Evolutionary conservation across 2,329 filamentous ascomycete genomes (phyloP).

Genomic region (Alternaria atra): DNA sequence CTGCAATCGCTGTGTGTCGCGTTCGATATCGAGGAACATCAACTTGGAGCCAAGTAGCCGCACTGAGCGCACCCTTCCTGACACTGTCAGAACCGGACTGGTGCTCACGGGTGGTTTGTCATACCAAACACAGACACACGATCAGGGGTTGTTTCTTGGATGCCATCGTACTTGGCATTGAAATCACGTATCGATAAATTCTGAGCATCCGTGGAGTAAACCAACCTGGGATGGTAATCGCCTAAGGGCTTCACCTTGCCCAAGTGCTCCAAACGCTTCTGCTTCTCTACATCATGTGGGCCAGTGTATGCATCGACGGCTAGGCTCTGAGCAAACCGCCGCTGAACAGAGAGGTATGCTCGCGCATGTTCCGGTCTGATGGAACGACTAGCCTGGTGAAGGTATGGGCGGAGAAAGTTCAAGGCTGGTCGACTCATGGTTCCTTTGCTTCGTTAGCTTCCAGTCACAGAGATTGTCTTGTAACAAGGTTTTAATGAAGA

Average conservation of each 20-base stretch:
- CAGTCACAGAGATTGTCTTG: slow-evolving; percentile 3
- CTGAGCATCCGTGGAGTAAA: slow-evolving; percentile 24
- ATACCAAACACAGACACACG: slow-evolving; percentile 50
- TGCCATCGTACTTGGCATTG: slow-evolving; percentile 38
- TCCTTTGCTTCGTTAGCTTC: slow-evolving; percentile 50
- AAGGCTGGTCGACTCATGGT: slow-evolving; percentile 60
- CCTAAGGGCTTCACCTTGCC: slow-evolving; percentile 58
- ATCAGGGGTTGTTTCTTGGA: slow-evolving; percentile 37
- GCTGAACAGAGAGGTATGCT: slow-evolving; percentile 59
- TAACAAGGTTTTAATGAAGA: neutral
- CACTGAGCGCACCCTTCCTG: slow-evolving; percentile 78
- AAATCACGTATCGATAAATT: slow-evolving; percentile 41
- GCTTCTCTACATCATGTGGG: slow-evolving; percentile 57
- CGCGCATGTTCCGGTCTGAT: slow-evolving; percentile 57
- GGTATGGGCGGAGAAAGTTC: slow-evolving; percentile 66
- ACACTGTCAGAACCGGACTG: slow-evolving; percentile 38
- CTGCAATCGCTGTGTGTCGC: slow-evolving; percentile 78
- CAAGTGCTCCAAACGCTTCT: slow-evolving; percentile 65
- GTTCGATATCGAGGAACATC: slow-evolving; percentile 81
- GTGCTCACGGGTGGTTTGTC: slow-evolving; percentile 4
- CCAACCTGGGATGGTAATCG: slow-evolving; percentile 65
- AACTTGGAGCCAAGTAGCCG: slow-evolving; percentile 79
- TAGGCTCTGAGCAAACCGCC: slow-evolving; percentile 35
- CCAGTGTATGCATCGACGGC: slow-evolving; percentile 38
- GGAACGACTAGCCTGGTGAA: slow-evolving; percentile 54